These are phyloP conservation scores for Cryptosporidium sp. DNA, from an alignment of 169 alveolate genomes.

Conservation along the genomic window DNA sequence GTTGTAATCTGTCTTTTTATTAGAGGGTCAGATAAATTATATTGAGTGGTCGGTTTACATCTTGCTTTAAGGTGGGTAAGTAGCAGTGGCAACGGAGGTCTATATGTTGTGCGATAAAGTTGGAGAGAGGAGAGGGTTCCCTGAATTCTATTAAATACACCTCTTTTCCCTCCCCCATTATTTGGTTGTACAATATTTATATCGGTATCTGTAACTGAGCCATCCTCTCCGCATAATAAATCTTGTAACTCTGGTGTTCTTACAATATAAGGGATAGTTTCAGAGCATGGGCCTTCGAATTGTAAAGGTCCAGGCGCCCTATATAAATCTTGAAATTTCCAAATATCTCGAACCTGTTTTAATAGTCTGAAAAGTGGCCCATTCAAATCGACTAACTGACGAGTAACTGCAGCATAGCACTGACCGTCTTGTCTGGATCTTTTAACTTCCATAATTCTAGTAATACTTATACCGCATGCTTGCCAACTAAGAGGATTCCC, in stretches of 20 bases:
- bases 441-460: conserved; percentile 84
- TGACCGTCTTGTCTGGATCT: conserved; percentile 77
- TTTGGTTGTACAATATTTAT: conserved; percentile 6
- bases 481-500: conserved; percentile 80
- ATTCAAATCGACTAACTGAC: conserved; percentile 93
- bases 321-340: conserved; percentile 94
- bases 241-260: conserved; percentile 58
- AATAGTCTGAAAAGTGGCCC: conserved; percentile 91
- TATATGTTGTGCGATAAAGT: conserved; percentile 71
- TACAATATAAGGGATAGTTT: conserved; percentile 78
- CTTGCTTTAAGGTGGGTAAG: conserved; percentile 69
- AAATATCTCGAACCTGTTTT: conserved; percentile 90
- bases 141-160: conserved; percentile 67
- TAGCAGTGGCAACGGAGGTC: conserved; percentile 64
- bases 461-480: conserved; percentile 86
- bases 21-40: conserved; percentile 86
- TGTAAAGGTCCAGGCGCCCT: conserved; percentile 97
- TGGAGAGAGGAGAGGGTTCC: conserved; percentile 72
- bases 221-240: conserved; percentile 44
- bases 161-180: conserved; percentile 46
- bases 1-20: conserved; percentile 88
- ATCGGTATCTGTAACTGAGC: neutral
- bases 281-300: conserved; percentile 87
- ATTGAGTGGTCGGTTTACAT: conserved; percentile 81
- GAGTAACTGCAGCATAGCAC: conserved; percentile 90